Percentiles rank a stretch among this genome's conserved stretches.
Evolutionary conservation across 2,329 filamentous ascomycete genomes (phyloP).

Genomic region (Bisporella sp.): DNA sequence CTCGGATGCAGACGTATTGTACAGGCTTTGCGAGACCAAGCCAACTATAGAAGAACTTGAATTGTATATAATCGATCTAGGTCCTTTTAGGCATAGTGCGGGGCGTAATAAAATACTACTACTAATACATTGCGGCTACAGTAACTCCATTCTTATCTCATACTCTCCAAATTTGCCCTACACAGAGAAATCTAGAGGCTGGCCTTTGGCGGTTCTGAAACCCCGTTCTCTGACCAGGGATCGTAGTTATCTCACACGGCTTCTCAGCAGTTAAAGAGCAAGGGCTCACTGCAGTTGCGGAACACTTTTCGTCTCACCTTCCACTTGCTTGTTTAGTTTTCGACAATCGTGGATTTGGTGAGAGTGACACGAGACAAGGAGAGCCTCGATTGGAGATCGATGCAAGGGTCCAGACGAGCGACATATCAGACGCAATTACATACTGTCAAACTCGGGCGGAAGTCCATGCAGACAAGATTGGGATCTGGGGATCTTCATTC

Average conservation of each 20-base stretch:
- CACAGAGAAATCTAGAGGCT: too few species aligned
- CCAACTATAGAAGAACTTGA: too few species aligned
- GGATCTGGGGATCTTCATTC: constrained; percentile 31
- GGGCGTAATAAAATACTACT: too few species aligned
- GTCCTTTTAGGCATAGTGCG: too few species aligned
- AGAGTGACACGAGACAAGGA: constrained; percentile 23
- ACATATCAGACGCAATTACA: constrained; percentile 32
- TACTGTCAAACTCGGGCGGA: constrained; percentile 26
- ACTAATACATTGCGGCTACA: too few species aligned
- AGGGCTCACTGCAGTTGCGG: constrained; percentile 19
- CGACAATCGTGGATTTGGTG: constrained; percentile 29
- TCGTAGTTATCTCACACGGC: constrained; percentile 18
- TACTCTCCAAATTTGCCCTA: too few species aligned
- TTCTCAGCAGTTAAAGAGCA: constrained; percentile 19
- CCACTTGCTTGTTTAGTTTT: constrained; percentile 27
- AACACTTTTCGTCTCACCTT: constrained; percentile 15
- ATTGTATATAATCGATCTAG: too few species aligned
- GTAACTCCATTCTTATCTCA: too few species aligned
- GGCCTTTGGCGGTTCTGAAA: too few species aligned
- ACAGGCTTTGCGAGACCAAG: too few species aligned
- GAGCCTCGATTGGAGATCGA: constrained; percentile 28
- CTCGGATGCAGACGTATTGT: too few species aligned
- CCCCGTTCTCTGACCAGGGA: too few species aligned
- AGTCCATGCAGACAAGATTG: constrained; percentile 28
- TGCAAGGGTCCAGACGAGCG: constrained; percentile 24